A percentile compares a stretch with the other conserved stretches of the same genome.
Evolutionary conservation across 2,329 filamentous ascomycete genomes (phyloP).

Genomic region (Metarhizium robertsii): DNA sequence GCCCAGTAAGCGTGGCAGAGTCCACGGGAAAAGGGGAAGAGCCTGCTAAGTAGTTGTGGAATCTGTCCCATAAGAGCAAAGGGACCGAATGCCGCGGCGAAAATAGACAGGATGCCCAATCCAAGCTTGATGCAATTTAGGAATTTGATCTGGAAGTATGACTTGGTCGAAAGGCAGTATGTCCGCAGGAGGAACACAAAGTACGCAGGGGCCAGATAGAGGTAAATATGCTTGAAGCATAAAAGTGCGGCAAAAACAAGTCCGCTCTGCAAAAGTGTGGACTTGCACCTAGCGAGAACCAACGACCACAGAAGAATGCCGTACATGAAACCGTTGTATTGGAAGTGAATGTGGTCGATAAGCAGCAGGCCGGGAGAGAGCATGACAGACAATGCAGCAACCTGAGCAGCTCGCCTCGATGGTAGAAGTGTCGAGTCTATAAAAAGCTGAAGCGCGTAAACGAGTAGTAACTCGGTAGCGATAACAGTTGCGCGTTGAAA

Average conservation of each 20-base stretch:
- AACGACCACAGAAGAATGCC: conserved; percentile 82
- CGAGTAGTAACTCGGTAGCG: conserved; percentile 69
- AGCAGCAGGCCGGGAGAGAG: conserved; percentile 89
- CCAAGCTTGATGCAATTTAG: conserved; percentile 79
- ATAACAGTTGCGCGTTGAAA: conserved; percentile 91
- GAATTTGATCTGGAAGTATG: conserved; percentile 66
- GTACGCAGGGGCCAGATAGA: conserved; percentile 92
- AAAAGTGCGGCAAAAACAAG: conserved; percentile 75
- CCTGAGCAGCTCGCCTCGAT: conserved; percentile 71
- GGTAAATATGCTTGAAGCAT: conserved; percentile 96
- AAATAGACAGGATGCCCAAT: conserved; percentile 58
- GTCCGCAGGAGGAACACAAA: conserved; percentile 85
- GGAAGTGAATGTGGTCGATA: conserved; percentile 97
- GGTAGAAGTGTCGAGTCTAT: conserved; percentile 58
- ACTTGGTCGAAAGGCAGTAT: conserved; percentile 76
- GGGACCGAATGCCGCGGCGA: conserved; percentile 78
- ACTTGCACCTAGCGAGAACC: conserved; percentile 66
- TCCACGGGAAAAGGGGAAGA: conserved; percentile 91
- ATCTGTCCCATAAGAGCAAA: conserved; percentile 77
- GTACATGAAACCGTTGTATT: conserved; percentile 97
- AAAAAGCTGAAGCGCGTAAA: conserved; percentile 75
- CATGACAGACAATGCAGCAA: conserved; percentile 78
- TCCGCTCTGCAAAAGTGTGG: conserved; percentile 68
- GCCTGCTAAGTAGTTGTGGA: conserved; percentile 68
- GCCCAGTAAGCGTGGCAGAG: conserved; percentile 98